phyloP scores from a whole-genome alignment of 2,329 filamentous ascomycete species.

The Ilyonectria robusta region DNA sequence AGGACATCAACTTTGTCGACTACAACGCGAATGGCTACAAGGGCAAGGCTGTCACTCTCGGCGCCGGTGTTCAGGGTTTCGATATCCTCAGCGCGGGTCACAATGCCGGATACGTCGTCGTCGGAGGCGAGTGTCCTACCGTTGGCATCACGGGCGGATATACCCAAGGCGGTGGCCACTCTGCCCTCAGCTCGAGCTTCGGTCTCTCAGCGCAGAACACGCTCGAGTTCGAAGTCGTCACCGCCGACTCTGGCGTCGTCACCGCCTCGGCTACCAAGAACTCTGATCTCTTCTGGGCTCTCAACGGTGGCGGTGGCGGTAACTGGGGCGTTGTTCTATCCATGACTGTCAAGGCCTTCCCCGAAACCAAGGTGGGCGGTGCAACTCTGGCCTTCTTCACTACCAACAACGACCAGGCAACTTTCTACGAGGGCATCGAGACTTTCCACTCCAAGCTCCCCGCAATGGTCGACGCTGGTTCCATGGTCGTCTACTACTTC shows the following conservation, averaged over 20 bases:
- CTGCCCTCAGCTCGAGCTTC: conserved; percentile 63
- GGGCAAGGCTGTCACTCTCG: conserved; percentile 67
- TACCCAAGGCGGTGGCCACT: conserved; percentile 71
- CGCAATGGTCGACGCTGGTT: conserved; percentile 63
- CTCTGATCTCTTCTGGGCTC: conserved; percentile 73
- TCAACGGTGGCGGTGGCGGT: conserved; percentile 71
- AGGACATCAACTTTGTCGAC: conserved; percentile 58
- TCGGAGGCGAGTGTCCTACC: conserved; percentile 68
- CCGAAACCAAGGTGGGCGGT: conserved; percentile 58
- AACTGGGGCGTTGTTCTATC: conserved; percentile 71
- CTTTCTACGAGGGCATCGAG: conserved; percentile 64
- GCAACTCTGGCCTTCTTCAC: conserved; percentile 60
- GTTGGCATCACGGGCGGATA: conserved; percentile 74
- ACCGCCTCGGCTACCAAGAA: conserved; percentile 63
- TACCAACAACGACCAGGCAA: conserved; percentile 49
- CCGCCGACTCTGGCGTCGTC: conserved; percentile 60
- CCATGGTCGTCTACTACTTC: conserved; percentile 64
- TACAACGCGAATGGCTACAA: conserved; percentile 61
- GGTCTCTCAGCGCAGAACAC: conserved; percentile 73
- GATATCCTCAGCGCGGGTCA: conserved; percentile 61
- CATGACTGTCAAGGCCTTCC: conserved; percentile 67
- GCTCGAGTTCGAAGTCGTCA: conserved; percentile 69
- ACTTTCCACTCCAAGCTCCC: conserved; percentile 60
- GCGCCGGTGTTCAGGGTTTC: conserved; percentile 65
- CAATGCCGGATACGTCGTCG: conserved; percentile 61